phyloP scores from a whole-genome alignment of 257 asterid genomes.

The Solanum gandarillasii region DNA sequence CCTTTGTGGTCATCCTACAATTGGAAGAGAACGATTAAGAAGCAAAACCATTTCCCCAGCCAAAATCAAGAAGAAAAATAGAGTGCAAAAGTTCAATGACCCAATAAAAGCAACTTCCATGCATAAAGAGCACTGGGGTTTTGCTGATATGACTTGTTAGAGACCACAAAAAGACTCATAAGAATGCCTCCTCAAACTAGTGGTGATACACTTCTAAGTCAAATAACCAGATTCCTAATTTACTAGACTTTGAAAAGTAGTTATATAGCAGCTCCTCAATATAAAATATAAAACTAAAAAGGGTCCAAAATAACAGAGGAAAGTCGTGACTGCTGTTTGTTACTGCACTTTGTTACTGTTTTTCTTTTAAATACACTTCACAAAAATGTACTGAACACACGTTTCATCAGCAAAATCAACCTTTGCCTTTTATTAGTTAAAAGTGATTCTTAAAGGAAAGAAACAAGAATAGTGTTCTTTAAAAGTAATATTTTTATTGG shows the following conservation, averaged over 20 bases:
- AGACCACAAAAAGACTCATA: not conserved
- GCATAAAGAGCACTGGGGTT: not conserved
- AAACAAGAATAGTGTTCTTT: no score
- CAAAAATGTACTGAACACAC: not conserved
- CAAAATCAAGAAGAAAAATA: not conserved
- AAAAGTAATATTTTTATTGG: no score
- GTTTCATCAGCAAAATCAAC: not conserved
- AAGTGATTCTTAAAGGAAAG: not conserved
- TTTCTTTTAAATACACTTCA: not conserved
- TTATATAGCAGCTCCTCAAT: not conserved
- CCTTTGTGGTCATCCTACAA: slow-evolving; percentile 27
- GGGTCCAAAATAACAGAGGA: not conserved
- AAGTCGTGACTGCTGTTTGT: not conserved
- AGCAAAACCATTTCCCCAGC: not conserved
- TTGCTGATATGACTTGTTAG: not conserved
- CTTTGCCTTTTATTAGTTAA: not conserved
- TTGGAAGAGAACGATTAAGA: not conserved
- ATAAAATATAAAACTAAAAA: not conserved
- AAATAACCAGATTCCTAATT: not conserved
- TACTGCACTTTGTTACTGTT: not conserved
- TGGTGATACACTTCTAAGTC: not conserved
- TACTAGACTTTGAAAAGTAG: not conserved
- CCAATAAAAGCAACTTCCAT: not conserved
- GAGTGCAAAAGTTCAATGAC: not conserved
- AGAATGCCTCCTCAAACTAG: not conserved